Evolutionary conservation across 305 asterid species (phyloP), one percentile per base, ranked within the genome.

Genomic region (Plantago coronopus): DNA sequence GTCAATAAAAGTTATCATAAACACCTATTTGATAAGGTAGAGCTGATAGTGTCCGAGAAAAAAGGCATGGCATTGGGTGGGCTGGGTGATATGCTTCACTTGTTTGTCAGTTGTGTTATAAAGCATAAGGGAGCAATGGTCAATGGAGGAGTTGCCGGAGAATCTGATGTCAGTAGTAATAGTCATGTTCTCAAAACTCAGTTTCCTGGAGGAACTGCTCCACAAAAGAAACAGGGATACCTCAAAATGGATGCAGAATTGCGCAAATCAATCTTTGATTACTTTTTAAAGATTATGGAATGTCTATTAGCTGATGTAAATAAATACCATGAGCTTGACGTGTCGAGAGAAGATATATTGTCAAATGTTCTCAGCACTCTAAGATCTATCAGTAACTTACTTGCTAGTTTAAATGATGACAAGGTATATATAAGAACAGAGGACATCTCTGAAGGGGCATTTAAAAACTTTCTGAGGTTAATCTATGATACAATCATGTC

Each of bases 1-100:
- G 87, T 69, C 70, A 80, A 76, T 75, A 91, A 76, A 79, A 86
- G 98, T 80, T 91, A 91, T 73, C 98, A 83, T 54, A 81, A 94
- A 51, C 94, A 88, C 75, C 73, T 91, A 27, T 88, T 91, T 69
- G 90, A 86, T 79, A 77, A 79, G 74, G 74, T 91, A 82, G 95
- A 78, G 82, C 79, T 81, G 75, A 80, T 81, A 17, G 79, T 86
- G 60, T 74, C 81, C 14, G 60, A 70, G 70, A 86, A 83, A 78
- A 79, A 78, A 61, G 76, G 47, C 19, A 63, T 68, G 61, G 83
- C 94, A 29, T 49, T 81, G 77, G 68, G 71, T 72, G 95, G 95
- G 67, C 71, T 87, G 13, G 97, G 91, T 54, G 82, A 78, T 75
- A 75, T 91, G 76, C 82, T 84, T 69, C 94, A 69, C 69, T 74